A percentile compares a stretch with the other conserved stretches of the same genome.
phyloP scores from a whole-genome alignment of 768 basidiomycete genomes.

The Tulasnella sp. region DNA sequence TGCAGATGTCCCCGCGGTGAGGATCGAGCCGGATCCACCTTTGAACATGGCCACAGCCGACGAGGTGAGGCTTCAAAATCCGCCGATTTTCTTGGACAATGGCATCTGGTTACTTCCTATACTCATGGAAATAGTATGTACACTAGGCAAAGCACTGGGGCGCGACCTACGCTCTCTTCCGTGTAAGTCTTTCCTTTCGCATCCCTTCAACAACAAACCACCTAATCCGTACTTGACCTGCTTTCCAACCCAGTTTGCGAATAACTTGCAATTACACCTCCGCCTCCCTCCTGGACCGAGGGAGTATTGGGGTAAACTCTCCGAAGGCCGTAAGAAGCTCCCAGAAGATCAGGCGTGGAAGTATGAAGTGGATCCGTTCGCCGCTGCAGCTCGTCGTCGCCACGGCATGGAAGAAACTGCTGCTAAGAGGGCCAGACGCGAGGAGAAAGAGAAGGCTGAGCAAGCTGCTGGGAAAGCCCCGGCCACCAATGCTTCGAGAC shows the following conservation, averaged over 20 bases:
- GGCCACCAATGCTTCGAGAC: slow-evolving; percentile 23
- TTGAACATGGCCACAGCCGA: slow-evolving; percentile 53
- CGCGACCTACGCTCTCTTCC: slow-evolving; percentile 76
- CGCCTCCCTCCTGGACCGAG: slow-evolving; percentile 75
- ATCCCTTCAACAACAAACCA: no score
- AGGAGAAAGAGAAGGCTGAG: slow-evolving; percentile 28
- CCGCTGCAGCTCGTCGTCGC: slow-evolving; percentile 34
- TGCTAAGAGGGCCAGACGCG: slow-evolving; percentile 38
- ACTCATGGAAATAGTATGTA: background rate
- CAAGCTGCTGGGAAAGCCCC: no score
- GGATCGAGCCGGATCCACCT: slow-evolving; percentile 63
- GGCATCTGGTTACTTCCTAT: no score
- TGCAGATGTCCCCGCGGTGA: slow-evolving; percentile 54
- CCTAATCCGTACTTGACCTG: no score
- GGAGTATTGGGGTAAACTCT: slow-evolving; percentile 78
- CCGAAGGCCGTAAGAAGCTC: slow-evolving; percentile 53
- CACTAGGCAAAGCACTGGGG: slow-evolving; percentile 71
- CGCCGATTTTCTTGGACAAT: no score
- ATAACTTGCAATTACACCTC: slow-evolving; percentile 58
- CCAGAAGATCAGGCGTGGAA: slow-evolving; percentile 73
- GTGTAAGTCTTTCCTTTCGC: slow-evolving; percentile 41
- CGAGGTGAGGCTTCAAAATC: slow-evolving; percentile 40
- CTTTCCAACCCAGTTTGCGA: slow-evolving; percentile 72
- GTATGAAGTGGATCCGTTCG: slow-evolving; percentile 81
- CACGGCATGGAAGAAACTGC: slow-evolving; percentile 59